Base-by-base conservation (phyloP, 352 stramenopile genomes). In the Globisporangium spinosum region DNA sequence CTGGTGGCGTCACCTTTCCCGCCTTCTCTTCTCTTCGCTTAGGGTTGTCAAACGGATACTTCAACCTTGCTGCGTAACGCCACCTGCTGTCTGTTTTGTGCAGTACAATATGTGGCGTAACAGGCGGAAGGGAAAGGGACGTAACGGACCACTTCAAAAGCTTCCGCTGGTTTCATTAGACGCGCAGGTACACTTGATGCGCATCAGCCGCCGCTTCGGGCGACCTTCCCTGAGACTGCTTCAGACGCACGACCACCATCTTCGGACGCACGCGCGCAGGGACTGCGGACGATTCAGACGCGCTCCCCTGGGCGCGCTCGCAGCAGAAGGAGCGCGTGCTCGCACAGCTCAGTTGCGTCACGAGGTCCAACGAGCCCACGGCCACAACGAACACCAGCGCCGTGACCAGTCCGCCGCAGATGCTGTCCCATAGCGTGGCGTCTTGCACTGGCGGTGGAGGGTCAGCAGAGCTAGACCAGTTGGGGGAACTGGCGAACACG, bases 11-110 rank as follows among this genome's bases (percentile, higher is more conserved):
- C 43, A 51, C 43, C 17, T 51, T 51, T 17, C 17, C 43, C 7
- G 43, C 17, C 5, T 45, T 45, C 38, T 45, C 17, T 23, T 51
- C 43, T 17, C 49, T 51, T 32, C 38, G 2, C 15, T 23, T 43
- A 34, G 55, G 25, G 55, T 60, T 38, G 25, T 40, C 32, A 40
- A 34, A 20, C 25, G 3, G 54, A 60, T 47, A 38, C 58, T 63
- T 63, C 58, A 35, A 29, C 58, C 22, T n/a, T 27, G 34, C 55
- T n/a, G 34, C 34, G 58, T 22, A 35, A 23, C 58, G 23, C 34
- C 58, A 29, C 23, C 15, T 34, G 25, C 22, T 32, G 4, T 32
- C 29, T 32, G 29, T 32, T 32, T 29, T 32, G 29, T 32, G 29
- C 17, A 3, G 6, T 22, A 22, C 15, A 51, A 7, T 23, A 23